These are phyloP conservation scores for Trypanosoma cruzi DNA, from an alignment of 208 protist species.

Conservation along the genomic window DNA sequence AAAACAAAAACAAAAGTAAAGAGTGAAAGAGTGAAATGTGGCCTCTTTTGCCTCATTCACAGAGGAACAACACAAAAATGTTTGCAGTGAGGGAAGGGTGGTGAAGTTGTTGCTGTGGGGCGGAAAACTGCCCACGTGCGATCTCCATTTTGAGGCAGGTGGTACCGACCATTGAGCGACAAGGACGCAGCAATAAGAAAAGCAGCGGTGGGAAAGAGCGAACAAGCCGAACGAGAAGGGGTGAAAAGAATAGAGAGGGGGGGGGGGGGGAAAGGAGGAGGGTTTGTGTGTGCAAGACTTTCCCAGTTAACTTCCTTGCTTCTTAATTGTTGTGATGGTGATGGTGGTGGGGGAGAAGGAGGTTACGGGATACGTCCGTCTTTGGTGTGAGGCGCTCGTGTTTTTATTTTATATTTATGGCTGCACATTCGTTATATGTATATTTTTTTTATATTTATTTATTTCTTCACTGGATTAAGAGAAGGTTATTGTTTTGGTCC, in stretches of 20 bases:
- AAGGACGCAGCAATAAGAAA: background rate
- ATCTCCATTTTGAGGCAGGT: background rate
- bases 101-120: too few species aligned
- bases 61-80: background rate
- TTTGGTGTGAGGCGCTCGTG: background rate
- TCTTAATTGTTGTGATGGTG: too few species aligned
- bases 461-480: background rate
- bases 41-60: background rate
- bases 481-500: background rate
- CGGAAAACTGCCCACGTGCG: background rate
- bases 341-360: background rate
- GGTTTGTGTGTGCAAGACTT: too few species aligned
- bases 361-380: background rate
- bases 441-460: conserved; percentile 12
- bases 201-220: background rate
- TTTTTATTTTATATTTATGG: background rate
- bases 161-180: background rate
- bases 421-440: background rate
- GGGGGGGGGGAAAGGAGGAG: background rate
- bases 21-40: background rate
- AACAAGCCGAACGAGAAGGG: background rate
- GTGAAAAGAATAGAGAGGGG: background rate
- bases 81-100: too few species aligned
- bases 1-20: background rate
- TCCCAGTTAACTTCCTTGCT: too few species aligned